Evolutionary conservation across 331 rosid species (phyloP).

Genomic region (Quercus tomentella): DNA sequence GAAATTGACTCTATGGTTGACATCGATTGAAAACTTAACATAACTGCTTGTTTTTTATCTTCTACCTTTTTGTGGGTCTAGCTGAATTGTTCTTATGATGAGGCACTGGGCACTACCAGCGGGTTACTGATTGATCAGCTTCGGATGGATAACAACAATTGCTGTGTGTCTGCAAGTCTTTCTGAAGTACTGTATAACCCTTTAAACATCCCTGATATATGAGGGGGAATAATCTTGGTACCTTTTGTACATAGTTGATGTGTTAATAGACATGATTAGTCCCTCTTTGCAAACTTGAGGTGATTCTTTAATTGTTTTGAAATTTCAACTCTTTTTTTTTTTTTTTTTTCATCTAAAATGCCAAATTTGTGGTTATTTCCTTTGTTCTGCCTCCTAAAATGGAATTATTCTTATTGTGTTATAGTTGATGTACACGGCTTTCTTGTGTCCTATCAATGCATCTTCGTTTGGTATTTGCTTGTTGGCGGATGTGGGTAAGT

Average conservation of each 20-base stretch:
- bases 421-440: not conserved
- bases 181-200: not conserved
- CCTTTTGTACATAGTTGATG: slow-evolving; percentile 10
- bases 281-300: slow-evolving; percentile 6
- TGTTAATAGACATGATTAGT: not conserved
- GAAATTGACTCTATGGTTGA: slow-evolving; percentile 3
- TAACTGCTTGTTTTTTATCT: not conserved
- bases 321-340: not conserved
- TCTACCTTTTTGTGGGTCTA: not conserved
- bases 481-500: too few species aligned
- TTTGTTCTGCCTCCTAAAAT: not conserved
- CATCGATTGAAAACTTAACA: not conserved
- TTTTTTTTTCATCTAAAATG: not conserved
- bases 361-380: not conserved
- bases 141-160: not conserved
- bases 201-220: not conserved
- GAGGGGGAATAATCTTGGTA: not conserved
- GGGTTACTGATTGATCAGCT: not conserved
- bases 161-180: not conserved
- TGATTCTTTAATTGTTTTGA: not conserved
- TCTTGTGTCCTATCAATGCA: not conserved
- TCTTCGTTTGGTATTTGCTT: too few species aligned
- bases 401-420: not conserved
- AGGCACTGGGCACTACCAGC: not conserved
- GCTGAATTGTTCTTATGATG: not conserved